phyloP scores from a whole-genome alignment of 768 basidiomycete genomes.

The Russula foetens region DNA sequence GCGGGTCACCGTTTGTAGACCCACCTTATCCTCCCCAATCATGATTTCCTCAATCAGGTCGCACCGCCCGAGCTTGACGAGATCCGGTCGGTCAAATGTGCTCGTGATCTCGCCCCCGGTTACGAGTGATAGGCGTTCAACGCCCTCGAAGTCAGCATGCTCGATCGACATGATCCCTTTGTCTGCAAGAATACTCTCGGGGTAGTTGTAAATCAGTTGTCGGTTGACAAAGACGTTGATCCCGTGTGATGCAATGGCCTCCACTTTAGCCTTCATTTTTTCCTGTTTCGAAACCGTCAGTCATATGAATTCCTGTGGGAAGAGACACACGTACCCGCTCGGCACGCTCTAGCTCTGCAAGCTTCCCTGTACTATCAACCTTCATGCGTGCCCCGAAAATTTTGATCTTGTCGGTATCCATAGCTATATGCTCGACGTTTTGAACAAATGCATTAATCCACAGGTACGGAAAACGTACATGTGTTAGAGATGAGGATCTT shows the following conservation, averaged over 20 bases:
- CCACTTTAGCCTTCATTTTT: conserved; percentile 99
- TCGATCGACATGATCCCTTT: conserved; percentile 94
- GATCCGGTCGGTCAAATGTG: conserved; percentile 88
- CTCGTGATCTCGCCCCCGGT: conserved; percentile 97
- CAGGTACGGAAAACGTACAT: conserved; percentile 43
- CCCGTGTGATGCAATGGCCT: conserved; percentile 87
- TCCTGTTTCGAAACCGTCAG: conserved; percentile 44
- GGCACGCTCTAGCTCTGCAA: conserved; percentile 95
- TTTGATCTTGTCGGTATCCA: conserved; percentile 99
- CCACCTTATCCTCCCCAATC: conserved; percentile 97
- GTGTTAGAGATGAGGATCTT: conserved; percentile 98
- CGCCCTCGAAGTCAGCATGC: conserved; percentile 98
- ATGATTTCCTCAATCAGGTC: conserved; percentile 98
- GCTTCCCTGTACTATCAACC: conserved; percentile 92
- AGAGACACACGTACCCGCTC: conserved; percentile 54
- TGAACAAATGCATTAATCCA: neutral
- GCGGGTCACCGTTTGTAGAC: conserved; percentile 18
- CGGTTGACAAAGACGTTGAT: conserved; percentile 98
- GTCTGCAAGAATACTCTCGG: conserved; percentile 91
- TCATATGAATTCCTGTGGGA: neutral
- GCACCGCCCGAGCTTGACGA: conserved; percentile 87
- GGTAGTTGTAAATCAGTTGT: conserved; percentile 99
- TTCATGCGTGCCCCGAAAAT: conserved; percentile 95
- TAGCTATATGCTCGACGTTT: conserved; percentile 45
- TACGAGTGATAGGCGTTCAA: conserved; percentile 90